A percentile compares a stretch with the other conserved stretches of the same genome.
These are phyloP conservation scores for Aureobasidium leucospermi DNA, from an alignment of 2,329 filamentous ascomycete genomes.

Conservation along the genomic window DNA sequence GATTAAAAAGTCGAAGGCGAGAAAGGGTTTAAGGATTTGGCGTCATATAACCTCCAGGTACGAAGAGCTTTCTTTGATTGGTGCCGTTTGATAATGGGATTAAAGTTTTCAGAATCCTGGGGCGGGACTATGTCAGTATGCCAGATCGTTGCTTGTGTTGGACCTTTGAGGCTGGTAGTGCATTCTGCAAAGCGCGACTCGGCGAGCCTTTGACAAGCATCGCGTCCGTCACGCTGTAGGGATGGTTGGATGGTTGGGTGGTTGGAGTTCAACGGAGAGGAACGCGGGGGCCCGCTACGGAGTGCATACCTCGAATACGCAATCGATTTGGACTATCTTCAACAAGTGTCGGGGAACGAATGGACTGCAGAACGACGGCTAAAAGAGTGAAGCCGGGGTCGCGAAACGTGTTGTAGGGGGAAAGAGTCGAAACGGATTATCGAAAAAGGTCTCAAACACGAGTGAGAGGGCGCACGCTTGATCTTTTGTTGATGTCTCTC, in stretches of 20 bases:
- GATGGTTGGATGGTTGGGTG: conserved; percentile 4
- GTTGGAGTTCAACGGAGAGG: conserved; percentile 7
- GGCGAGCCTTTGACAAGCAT: neutral
- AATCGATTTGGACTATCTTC: neutral
- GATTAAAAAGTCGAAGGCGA: neutral
- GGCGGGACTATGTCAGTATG: neutral
- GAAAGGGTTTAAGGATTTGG: conserved; percentile 3
- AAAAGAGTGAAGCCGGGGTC: conserved; percentile 58
- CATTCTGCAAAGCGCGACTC: conserved; percentile 12
- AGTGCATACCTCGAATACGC: conserved; percentile 6
- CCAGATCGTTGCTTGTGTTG: neutral
- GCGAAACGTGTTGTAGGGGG: conserved; percentile 19
- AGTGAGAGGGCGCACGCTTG: neutral
- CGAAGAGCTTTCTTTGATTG: neutral
- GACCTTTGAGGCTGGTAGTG: conserved; percentile 1
- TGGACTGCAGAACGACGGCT: conserved; percentile 46
- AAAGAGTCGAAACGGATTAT: conserved; percentile 17
- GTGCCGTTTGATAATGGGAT: conserved; percentile 6
- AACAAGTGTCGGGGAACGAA: conserved; percentile 25
- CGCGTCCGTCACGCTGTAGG: conserved; percentile 5
- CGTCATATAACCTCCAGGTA: neutral
- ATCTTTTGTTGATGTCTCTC: conserved; percentile 12
- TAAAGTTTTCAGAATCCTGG: conserved; percentile 5
- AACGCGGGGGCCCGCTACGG: conserved; percentile 7
- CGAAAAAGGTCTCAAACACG: conserved; percentile 5